Percentiles rank a stretch among this genome's conserved stretches.
phyloP scores from a whole-genome alignment of 441 rosid species.

The Capsella rubella region DNA sequence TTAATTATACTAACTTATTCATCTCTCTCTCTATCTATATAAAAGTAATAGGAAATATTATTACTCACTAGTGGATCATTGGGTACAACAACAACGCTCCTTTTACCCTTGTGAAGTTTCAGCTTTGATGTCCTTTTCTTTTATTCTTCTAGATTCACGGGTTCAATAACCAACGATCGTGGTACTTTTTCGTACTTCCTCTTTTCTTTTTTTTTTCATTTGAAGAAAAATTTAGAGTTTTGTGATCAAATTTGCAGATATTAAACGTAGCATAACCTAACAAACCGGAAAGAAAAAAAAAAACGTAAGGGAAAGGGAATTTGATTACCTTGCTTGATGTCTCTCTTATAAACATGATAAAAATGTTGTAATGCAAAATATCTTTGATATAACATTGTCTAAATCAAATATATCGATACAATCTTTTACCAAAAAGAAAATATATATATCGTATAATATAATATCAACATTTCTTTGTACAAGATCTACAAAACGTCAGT shows the following conservation, averaged over 20 bases:
- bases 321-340: too few species aligned
- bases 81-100: constrained; percentile 35
- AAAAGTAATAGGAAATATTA: constrained; percentile 1
- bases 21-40: background rate
- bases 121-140: constrained; percentile 38
- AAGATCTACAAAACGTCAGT: too few species aligned
- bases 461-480: too few species aligned
- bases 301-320: background rate
- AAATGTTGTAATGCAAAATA: background rate
- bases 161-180: constrained; percentile 36
- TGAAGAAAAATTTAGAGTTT: background rate
- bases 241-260: background rate
- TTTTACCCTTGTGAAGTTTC: constrained; percentile 42
- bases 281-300: background rate
- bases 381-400: background rate
- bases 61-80: constrained; percentile 33
- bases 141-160: constrained; percentile 43
- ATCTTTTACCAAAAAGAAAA: too few species aligned
- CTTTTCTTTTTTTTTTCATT: background rate
- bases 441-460: too few species aligned
- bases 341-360: background rate
- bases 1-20: background rate
- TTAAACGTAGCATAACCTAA: background rate
- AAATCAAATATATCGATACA: too few species aligned
- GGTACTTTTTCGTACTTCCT: constrained; percentile 45